Evolutionary conservation across 306 rosid species (phyloP).

Genomic region (Fragaria iinumae): DNA sequence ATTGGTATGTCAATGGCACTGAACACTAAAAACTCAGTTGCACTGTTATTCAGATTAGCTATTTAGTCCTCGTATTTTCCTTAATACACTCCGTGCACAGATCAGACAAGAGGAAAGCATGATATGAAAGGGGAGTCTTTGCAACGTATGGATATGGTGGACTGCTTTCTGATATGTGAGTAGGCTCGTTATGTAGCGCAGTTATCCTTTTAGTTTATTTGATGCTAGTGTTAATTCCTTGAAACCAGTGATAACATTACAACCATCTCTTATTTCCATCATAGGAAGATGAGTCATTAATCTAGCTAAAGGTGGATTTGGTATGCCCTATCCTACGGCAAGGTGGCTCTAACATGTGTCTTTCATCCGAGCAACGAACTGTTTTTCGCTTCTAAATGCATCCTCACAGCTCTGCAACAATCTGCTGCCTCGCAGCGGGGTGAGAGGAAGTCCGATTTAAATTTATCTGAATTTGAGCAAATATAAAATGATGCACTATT

Average conservation of each 20-base stretch:
- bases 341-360: background rate
- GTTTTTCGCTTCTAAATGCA: background rate
- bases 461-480: conserved; percentile 51
- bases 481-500: background rate
- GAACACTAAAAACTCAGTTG: too few species aligned
- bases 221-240: background rate
- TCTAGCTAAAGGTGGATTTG: background rate
- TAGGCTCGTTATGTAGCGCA: background rate
- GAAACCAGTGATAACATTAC: background rate
- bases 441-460: background rate
- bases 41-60: background rate
- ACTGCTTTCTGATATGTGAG: background rate
- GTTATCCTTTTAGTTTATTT: background rate
- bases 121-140: background rate
- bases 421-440: background rate
- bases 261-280: background rate
- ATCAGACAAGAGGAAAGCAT: background rate
- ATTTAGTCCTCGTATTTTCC: background rate
- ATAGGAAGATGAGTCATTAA: background rate
- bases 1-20: background rate
- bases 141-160: conserved; percentile 1
- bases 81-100: background rate
- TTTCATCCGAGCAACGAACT: background rate
- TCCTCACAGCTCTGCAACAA: background rate
- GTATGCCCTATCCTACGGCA: background rate